Conservation (phyloP, 179 eudicot genomes). For the Silene coronaria region DNA sequence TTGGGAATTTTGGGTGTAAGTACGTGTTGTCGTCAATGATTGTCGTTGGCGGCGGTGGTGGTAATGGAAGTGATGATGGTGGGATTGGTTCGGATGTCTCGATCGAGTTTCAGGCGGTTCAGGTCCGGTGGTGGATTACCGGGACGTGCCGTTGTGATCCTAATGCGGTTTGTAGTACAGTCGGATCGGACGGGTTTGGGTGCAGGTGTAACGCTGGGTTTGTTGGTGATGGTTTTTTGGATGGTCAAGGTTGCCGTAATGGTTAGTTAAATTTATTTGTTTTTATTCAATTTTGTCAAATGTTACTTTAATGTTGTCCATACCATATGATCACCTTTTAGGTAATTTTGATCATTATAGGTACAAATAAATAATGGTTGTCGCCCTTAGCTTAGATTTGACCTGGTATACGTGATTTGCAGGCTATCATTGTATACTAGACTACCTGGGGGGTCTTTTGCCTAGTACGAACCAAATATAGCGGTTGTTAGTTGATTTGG, state of each 20-base stretch:
- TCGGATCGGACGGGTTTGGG: conserved; percentile 34
- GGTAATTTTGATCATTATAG: not conserved
- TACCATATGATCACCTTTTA: not conserved
- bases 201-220: conserved; percentile 47
- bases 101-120: conserved; percentile 43
- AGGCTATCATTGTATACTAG: not conserved
- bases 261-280: conserved; percentile 30
- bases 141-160: conserved; percentile 43
- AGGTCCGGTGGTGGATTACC: conserved; percentile 66
- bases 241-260: conserved; percentile 41
- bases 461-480: too few species aligned
- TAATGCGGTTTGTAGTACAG: conserved; percentile 34
- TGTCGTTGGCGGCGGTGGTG: conserved; percentile 11
- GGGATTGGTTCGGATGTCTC: conserved; percentile 18
- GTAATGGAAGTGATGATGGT: not conserved
- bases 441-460: too few species aligned
- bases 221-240: conserved; percentile 53
- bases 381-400: too few species aligned
- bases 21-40: conserved; percentile 42
- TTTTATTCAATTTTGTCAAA: not conserved
- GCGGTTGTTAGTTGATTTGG: not conserved
- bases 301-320: not conserved
- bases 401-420: too few species aligned
- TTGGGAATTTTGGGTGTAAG: conserved; percentile 30
- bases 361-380: too few species aligned